A percentile compares a stretch with the other conserved stretches of the same genome.
These are phyloP conservation scores for Orbilia blumenaviensis DNA, from an alignment of 2,329 filamentous ascomycete genomes.

Conservation along the genomic window DNA sequence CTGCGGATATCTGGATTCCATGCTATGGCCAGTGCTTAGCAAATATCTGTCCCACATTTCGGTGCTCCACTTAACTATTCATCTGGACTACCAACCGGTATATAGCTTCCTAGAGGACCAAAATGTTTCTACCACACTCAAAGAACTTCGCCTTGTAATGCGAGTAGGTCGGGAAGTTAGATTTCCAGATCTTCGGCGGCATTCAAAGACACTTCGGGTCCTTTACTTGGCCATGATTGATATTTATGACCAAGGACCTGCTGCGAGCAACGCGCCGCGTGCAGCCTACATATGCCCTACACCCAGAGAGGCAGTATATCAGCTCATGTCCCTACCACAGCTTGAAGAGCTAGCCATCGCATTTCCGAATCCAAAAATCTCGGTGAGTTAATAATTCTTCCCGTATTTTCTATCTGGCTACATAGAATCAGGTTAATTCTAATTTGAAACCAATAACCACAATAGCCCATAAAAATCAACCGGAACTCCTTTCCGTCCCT, in stretches of 20 bases:
- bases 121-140: neutral
- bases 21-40: neutral
- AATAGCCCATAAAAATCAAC: neutral
- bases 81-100: neutral
- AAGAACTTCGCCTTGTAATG: constrained; percentile 3
- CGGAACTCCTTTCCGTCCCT: neutral
- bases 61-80: neutral
- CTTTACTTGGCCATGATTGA: neutral
- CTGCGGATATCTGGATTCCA: neutral
- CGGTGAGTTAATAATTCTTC: neutral
- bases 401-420: too few species aligned
- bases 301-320: neutral
- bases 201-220: constrained; percentile 9
- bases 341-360: constrained; percentile 12
- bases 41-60: neutral
- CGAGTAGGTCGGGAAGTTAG: neutral
- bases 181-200: constrained; percentile 4
- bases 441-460: neutral
- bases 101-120: constrained; percentile 9
- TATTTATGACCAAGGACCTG: neutral
- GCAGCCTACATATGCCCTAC: neutral
- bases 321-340: constrained; percentile 4
- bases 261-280: neutral
- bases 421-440: neutral
- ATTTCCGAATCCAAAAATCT: neutral